Base-by-base conservation (phyloP, 164 flowering plant species). In the Aristolochia californica region DNA sequence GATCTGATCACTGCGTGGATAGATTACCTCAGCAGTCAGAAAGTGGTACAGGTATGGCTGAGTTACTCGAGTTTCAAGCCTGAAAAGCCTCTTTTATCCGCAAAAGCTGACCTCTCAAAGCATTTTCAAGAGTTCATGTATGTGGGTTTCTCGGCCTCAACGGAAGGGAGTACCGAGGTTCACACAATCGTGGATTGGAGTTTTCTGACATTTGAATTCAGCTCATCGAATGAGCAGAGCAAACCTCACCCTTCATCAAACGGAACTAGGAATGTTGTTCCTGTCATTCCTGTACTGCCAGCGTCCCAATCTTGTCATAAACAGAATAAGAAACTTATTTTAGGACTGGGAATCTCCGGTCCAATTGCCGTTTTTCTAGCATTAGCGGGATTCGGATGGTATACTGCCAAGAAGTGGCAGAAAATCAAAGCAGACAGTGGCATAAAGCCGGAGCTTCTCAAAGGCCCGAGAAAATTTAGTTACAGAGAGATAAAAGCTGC, bases 91-190 rank as follows among this genome's bases (percentile, higher is more conserved):
- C 23, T 84, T 14, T 52, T 91, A 24, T 34, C 53, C 10, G 78
- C 77, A 10, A 72, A 76, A 23, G 62, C 80, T 45, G 85, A 80
- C 48, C 81, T 91, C 14, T 81, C 88, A 7, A 63, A 30, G 34
- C 62, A 74, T 63, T 74, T 84, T 3, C 61, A 74, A 34, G 80
- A 76, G 60, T 59, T 44, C 45, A 78, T 77, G 84, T 88, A 62
- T 62, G 83, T 74, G 50, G 96, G 98, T 13, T 91, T 91, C 61
- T 81, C 96, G 1, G 98, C 79, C 1, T 81, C 98, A 0, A 86
- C 85, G 0, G 93, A 88, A 54, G 95, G 93, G 22, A 91, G 93
- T 68, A 86, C 98, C 0, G 96, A 88, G 73, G 62, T 77, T 22
- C 98, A 91, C 55, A 48, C 57, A 64, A 70, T 91, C 55, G 60